Base-by-base conservation (phyloP, 1,284 basidiomycete species). In the Athelia psychrophila region DNA sequence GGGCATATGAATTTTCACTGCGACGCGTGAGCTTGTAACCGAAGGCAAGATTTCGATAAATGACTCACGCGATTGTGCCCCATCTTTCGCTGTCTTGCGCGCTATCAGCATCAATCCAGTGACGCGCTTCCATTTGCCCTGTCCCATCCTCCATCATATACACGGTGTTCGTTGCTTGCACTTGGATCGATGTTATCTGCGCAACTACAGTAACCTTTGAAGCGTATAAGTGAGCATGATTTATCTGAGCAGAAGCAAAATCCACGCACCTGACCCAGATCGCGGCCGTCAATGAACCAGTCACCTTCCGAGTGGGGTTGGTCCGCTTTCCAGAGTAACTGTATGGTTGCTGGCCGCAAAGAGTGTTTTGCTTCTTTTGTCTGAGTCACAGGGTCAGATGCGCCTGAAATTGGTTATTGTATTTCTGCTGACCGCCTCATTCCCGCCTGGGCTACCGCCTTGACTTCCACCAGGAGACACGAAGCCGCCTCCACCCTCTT, bases 91-190 rank as follows among this genome's bases (percentile, higher is more conserved):
- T 75, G 27, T 77, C 73, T 22, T 86, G 83, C 27, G 79, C 76
- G 50, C 75, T 76, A 16, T 75, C 76, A 42, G 84, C 78, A 62
- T 95, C 93, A 8, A 88, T 76, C 96, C 96, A 99, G 60, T 90
- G 84, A 33, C 94, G 83, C 22, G 88, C 92, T 63, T 98, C 93
- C 27, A 98, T 85, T 54, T 78, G 77, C 2, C 92, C 96, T 1
- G 93, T 93, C 3, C 94, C 94, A 65, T 99, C 96, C 57, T 96
- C 91, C 9, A 99, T 72, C 56, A 76, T 72, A 67, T 93, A 95
- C 20, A 85, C 81, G 49, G 84, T 81, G 60, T 96, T 95, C 2
- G 95, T 98, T 1, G 91, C 78, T 56, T 92, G 87, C 16, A 74
- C 72, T 51, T 84, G 77, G 44, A 88, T 76, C 45, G 83, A 84